These are phyloP conservation scores for Trichoderma lentiforme DNA, from an alignment of 2,329 filamentous ascomycete genomes.

Conservation along the genomic window DNA sequence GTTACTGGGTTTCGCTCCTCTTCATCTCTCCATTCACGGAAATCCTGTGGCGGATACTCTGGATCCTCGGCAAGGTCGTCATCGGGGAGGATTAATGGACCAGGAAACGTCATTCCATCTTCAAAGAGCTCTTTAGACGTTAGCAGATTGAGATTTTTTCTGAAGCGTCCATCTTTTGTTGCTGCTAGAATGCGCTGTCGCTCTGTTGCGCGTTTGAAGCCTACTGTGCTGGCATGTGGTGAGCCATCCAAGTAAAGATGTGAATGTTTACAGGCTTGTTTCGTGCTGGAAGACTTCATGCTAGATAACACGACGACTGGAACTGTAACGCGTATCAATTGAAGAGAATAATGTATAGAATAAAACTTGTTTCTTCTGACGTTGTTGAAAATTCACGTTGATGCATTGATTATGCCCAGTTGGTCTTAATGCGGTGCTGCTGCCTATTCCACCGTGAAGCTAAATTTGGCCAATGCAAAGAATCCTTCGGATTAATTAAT, in stretches of 20 bases:
- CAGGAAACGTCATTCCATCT: conserved; percentile 47
- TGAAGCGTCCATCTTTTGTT: conserved; percentile 25
- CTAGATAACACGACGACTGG: not conserved
- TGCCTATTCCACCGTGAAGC: not conserved
- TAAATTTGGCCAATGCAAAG: not conserved
- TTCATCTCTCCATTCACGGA: conserved; percentile 47
- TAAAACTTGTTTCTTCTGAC: not conserved
- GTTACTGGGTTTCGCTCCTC: conserved; percentile 50
- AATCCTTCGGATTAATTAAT: not conserved
- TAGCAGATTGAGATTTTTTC: conserved; percentile 7
- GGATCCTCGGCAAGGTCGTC: conserved; percentile 57
- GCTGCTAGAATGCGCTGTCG: conserved; percentile 31
- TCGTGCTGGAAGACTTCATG: not conserved
- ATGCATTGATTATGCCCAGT: not conserved
- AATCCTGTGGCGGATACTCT: conserved; percentile 48
- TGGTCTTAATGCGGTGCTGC: not conserved
- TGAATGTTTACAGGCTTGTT: not conserved
- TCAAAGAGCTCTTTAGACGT: conserved; percentile 20
- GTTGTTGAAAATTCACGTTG: too few species aligned
- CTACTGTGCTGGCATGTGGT: conserved; percentile 14
- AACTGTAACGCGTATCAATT: not conserved
- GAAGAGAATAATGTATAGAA: too few species aligned
- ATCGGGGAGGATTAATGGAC: conserved; percentile 55
- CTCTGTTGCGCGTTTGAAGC: conserved; percentile 30
- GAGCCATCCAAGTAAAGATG: conserved; percentile 11